These are phyloP conservation scores for Aspergillus amoenus DNA, from an alignment of 2,329 filamentous ascomycete genomes.

Conservation along the genomic window DNA sequence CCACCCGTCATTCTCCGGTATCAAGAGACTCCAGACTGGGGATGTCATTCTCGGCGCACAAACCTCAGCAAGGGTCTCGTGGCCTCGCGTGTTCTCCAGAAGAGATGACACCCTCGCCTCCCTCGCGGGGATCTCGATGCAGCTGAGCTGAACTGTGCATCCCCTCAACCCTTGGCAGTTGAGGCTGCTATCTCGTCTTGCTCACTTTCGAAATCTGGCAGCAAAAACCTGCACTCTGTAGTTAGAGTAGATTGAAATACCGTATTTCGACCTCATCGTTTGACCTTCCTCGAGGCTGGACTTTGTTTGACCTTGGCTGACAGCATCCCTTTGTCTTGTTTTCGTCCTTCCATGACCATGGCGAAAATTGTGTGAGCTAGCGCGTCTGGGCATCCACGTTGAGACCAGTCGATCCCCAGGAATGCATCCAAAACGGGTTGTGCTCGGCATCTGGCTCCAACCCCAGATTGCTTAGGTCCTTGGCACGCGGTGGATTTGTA, in stretches of 20 bases:
- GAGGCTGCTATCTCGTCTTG: background rate
- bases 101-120: background rate
- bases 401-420: background rate
- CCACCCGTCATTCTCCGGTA: slow-evolving; percentile 3
- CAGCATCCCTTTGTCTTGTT: slow-evolving; percentile 2
- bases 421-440: background rate
- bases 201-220: background rate
- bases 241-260: background rate
- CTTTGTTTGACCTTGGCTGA: slow-evolving; percentile 5
- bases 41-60: background rate
- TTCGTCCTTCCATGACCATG: background rate
- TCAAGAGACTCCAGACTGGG: background rate
- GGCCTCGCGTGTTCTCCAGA: background rate
- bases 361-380: slow-evolving; percentile 1
- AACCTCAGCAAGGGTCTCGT: slow-evolving; percentile 3
- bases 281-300: background rate
- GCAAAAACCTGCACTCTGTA: background rate
- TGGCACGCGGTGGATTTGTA: slow-evolving; percentile 21
- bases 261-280: background rate
- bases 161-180: background rate
- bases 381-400: slow-evolving; percentile 4
- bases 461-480: slow-evolving; percentile 19
- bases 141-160: background rate
- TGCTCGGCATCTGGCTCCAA: slow-evolving; percentile 4
- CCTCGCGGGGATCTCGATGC: background rate